Conservation (phyloP, 2,329 filamentous ascomycete genomes). For the Dactylellina cionopaga region DNA sequence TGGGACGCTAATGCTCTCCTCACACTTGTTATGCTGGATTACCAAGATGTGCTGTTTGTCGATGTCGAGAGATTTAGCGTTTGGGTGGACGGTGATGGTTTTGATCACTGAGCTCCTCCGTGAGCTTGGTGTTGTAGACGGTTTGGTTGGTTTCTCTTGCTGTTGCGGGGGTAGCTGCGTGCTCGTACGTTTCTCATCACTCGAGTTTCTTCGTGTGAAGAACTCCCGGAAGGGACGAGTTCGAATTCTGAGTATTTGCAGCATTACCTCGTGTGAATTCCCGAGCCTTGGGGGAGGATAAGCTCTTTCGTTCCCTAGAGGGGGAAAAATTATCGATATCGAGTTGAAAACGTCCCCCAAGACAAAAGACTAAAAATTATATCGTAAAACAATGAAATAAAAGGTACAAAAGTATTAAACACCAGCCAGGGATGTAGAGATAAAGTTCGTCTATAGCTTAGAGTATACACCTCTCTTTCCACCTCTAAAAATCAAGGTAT, state of each 20-base stretch:
- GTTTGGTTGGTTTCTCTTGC: slow-evolving; percentile 14
- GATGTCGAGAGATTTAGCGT: slow-evolving; percentile 13
- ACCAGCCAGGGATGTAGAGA: too few relatives aligned
- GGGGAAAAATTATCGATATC: too few relatives aligned
- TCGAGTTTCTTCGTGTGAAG: slow-evolving; percentile 1
- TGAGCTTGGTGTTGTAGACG: neutral
- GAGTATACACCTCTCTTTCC: too few relatives aligned
- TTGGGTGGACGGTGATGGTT: slow-evolving; percentile 20
- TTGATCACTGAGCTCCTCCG: neutral
- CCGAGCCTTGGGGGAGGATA: neutral
- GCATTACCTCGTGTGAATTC: neutral
- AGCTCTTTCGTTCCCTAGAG: too few relatives aligned
- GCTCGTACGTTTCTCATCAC: neutral
- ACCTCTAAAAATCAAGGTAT: too few relatives aligned
- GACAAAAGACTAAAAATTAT: too few relatives aligned
- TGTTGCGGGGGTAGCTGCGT: neutral
- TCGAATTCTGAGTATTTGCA: slow-evolving; percentile 25
- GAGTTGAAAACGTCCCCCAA: too few relatives aligned
- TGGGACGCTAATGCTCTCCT: slow-evolving; percentile 3
- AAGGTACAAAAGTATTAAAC: too few relatives aligned
- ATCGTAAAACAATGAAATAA: too few relatives aligned
- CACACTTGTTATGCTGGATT: slow-evolving; percentile 21
- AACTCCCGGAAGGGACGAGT: slow-evolving; percentile 17
- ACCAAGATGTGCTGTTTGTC: slow-evolving; percentile 24
- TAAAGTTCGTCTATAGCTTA: too few relatives aligned